Base-by-base conservation (phyloP, 2,329 filamentous ascomycete species). In the Exophiala spinifera region DNA sequence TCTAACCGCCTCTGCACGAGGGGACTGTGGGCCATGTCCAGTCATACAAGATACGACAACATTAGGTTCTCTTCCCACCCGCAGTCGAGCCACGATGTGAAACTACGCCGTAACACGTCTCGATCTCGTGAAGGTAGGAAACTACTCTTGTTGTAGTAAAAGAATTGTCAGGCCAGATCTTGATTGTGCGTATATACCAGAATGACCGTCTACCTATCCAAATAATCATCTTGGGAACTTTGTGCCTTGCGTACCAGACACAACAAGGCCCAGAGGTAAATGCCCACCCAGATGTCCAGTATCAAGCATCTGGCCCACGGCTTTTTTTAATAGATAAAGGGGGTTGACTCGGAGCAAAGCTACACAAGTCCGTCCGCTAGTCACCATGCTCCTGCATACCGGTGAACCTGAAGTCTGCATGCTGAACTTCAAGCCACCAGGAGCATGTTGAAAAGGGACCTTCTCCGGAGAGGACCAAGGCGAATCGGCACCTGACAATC, bases 371-470 rank as follows among this genome's bases (percentile, higher is more conserved):
- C 47, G 45, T 43, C 49, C 36, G 31, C 46, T 43, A 25, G n/a
- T 43, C 49, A 46, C 44, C 45, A 53, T 23, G 23, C 36, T 39
- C 46, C 56, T 55, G 56, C 56, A 58, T 58, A 53, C 56, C 56
- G 52, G 56, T 36, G 48, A 49, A 28, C 11, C 48, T 49, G 40
- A 45, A 44, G 48, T 40, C 49, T 55, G 56, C 56, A 58, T 58
- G 56, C 56, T 55, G 23, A 49, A 37, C 49, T 25, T 28, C 46
- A 46, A 37, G 50, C 20, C 56, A 58, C 56, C 56, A 55, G 56
- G 51, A 46, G 49, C 20, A 46, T 48, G 46, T 49, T 14, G 49
- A 52, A 28, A 43, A 52, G 21, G 25, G 34, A 37, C 47, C 56
- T 58, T 58, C 56, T 55, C 39, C 56, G 25, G 44, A 55, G 44